phyloP scores from a whole-genome alignment of 768 basidiomycete species.

The Naganishia randhawae region DNA sequence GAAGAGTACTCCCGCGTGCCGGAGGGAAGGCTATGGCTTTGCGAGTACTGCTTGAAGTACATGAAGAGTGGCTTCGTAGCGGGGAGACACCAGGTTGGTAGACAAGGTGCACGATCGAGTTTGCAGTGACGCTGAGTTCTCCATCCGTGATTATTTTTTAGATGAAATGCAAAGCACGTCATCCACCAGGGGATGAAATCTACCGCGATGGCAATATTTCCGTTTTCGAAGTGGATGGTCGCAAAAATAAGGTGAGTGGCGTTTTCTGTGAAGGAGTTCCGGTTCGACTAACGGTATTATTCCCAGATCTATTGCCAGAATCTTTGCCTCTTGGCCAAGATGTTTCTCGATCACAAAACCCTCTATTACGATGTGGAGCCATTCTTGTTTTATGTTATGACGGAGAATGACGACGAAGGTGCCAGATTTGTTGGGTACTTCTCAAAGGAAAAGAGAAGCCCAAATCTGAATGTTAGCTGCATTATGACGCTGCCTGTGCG shows the following conservation, averaged over 20 bases:
- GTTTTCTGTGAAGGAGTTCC: neutral
- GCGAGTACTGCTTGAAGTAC: slow-evolving; percentile 96
- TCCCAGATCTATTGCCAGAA: slow-evolving; percentile 95
- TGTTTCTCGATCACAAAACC: slow-evolving; percentile 98
- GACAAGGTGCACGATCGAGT: neutral
- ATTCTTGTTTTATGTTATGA: slow-evolving; percentile 97
- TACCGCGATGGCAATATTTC: slow-evolving; percentile 84
- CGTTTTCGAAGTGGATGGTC: slow-evolving; percentile 95
- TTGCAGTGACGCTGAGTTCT: neutral
- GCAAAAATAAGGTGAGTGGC: slow-evolving; percentile 79
- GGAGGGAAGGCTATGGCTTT: slow-evolving; percentile 90
- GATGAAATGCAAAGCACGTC: slow-evolving; percentile 90
- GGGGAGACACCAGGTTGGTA: slow-evolving; percentile 73
- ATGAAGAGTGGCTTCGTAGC: slow-evolving; percentile 91
- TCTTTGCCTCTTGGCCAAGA: slow-evolving; percentile 91
- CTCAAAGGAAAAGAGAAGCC: slow-evolving; percentile 95
- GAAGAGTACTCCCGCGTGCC: slow-evolving; percentile 92
- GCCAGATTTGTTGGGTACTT: slow-evolving; percentile 97
- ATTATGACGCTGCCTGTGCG: slow-evolving; percentile 97
- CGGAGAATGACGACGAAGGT: slow-evolving; percentile 81
- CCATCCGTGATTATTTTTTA: slow-evolving; percentile 45
- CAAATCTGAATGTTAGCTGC: slow-evolving; percentile 95
- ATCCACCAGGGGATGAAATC: slow-evolving; percentile 97
- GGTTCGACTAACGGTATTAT: neutral
- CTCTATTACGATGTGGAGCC: slow-evolving; percentile 99